Base-by-base conservation (phyloP, 1,139 yeast species). In the Scheffersomyces parashehatae region DNA sequence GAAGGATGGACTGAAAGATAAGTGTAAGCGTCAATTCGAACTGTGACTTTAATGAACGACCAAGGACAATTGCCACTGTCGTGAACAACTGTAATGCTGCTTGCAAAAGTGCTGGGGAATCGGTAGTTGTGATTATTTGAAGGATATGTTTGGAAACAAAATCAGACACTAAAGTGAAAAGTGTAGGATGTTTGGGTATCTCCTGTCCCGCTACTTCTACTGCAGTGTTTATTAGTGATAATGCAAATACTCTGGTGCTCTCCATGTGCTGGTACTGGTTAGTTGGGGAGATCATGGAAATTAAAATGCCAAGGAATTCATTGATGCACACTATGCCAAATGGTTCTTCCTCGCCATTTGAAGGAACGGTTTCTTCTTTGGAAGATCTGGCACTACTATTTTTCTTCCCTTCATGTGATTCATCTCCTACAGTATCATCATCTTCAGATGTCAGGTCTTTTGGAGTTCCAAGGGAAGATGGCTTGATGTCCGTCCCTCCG, bases 211-310 rank as follows among this genome's bases (percentile, higher is more conserved):
- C 75, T 8, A 89, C 85, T 61, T 93, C 98, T 44, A 93, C 76
- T 1, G 95, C 88, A 1, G 85, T 83, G 42, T 83, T 84, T 34
- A 95, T 74, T 37, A 93, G 75, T 37, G 83, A 78, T 30, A 95
- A 68, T 0, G 97, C 95, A 68, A 93, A 83, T 11, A 88, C 85
- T 44, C 96, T 77, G 0, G 97, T 85, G 30, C 89, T 78, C 59
- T 91, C 97, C 54, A 95, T 88, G 56, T 89, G 95, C 57, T 87
- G 93, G 54, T 81, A 81, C 57, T 85, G 88, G 53, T 88, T 87
- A 14, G 85, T 81, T 0, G 97, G 95, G 9, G 95, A 83, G 35
- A 91, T 77, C 65, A 91, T 82, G 3, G 95, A 86, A n/a, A 90
- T 81, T 38, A 93, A 73, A 36, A 88, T 85, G 9, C 85, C 83